Base-by-base conservation (phyloP, 2,329 filamentous ascomycete species). In the Ceratocystis lukuohia region DNA sequence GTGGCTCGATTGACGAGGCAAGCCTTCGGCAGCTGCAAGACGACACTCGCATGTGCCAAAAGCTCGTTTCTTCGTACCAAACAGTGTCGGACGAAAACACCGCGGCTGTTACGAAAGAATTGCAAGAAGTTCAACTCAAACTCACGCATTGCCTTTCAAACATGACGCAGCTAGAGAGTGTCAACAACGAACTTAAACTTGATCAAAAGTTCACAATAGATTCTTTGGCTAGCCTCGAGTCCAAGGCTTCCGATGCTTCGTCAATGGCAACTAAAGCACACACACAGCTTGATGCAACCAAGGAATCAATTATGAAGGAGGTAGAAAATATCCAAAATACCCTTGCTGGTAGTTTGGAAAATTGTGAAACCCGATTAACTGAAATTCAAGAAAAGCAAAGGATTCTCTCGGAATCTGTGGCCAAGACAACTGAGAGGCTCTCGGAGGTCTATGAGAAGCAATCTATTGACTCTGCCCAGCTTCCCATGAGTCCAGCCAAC, bases 121-220 rank as follows among this genome's bases (percentile, higher is more conserved):
- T 59, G 48, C 50, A 44, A n/a, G 28, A 28, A 10, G 28, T 57
- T 15, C 37, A 46, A n/a, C 20, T 65, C 64, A 65, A 59, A 12
- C 37, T 65, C 25, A 53, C 25, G 10, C 48, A 53, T 5, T 53
- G 48, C 10, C 48, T 53, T 4, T 53, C 48, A 6, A 53, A 25
- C 48, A 53, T 53, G 20, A 1, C 20, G 22, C 20, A 53, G 25
- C 48, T 53, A 15, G 22, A 25, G 3, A 53, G 25, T 53, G 22
- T 1, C 22, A 53, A 53, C 48, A 53, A 28, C 0, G 22, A 15
- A n/a, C 22, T 7, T 15, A 5, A 28, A 25, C 25, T 10, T 53
- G 25, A 15, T 2, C 10, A 22, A 22, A 53, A 53, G 48, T 5
- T 15, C 1, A 28, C 15, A 25, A 3, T 15, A 8, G 7, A 25